These are phyloP conservation scores for Fistulifera pelliculosa DNA, from an alignment of 108 stramenopile species.

Conservation along the genomic window DNA sequence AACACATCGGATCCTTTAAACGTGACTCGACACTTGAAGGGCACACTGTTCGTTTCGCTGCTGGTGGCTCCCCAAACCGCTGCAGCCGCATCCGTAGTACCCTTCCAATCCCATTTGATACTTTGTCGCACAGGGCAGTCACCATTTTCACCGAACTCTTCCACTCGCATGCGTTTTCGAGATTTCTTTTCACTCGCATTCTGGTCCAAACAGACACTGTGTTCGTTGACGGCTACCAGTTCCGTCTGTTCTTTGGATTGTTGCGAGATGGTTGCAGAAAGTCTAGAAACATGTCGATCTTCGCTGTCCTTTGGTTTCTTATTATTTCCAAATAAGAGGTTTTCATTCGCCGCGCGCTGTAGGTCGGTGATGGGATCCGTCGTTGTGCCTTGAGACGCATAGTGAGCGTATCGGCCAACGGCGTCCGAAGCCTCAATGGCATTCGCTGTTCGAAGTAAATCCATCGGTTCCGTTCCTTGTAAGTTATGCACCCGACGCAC, in stretches of 20 bases:
- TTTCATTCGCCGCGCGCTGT: constrained; percentile 7
- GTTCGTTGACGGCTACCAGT: constrained; percentile 1
- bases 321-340: constrained; percentile 5
- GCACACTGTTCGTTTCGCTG: not conserved
- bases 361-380: constrained; percentile 9
- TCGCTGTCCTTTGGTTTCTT: not conserved
- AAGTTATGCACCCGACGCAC: constrained; percentile 9
- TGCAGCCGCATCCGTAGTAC: constrained; percentile 11
- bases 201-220: constrained; percentile 13
- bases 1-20: constrained; percentile 17
- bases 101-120: constrained; percentile 16
- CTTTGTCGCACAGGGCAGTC: constrained; percentile 11
- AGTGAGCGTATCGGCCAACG: constrained; percentile 9
- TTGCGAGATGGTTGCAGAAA: not conserved
- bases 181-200: not conserved
- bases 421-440: constrained; percentile 5
- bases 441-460: constrained; percentile 11
- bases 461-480: constrained; percentile 14
- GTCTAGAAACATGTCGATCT: not conserved
- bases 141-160: constrained; percentile 8
- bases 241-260: not conserved
- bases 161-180: constrained; percentile 3
- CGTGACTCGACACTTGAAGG: constrained; percentile 9
- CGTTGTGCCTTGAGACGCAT: constrained; percentile 4
- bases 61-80: constrained; percentile 6